phyloP scores from a whole-genome alignment of 2,329 filamentous ascomycete species.

The Penicillium sp. region DNA sequence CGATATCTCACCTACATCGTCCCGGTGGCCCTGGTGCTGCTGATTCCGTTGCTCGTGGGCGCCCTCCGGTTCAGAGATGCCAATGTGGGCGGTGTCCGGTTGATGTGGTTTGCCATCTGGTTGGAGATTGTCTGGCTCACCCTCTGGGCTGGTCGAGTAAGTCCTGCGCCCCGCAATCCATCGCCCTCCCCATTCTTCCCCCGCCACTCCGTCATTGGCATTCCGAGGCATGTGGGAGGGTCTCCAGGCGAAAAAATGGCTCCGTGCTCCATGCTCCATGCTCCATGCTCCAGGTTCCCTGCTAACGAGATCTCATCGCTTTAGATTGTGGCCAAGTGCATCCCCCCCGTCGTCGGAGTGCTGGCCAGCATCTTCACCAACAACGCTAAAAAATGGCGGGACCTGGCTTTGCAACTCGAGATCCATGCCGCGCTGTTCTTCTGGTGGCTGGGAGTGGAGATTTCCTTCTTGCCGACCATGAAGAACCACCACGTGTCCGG shows the following conservation, averaged over 20 bases:
- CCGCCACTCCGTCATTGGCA: no score
- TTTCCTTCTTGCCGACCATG: constrained; percentile 81
- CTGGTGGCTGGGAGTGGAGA: constrained; percentile 81
- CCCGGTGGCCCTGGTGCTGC: constrained; percentile 57
- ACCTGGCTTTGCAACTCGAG: constrained; percentile 79
- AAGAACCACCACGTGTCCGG: constrained; percentile 56
- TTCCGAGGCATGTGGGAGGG: no score
- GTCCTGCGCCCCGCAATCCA: constrained; percentile 9
- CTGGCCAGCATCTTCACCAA: constrained; percentile 73
- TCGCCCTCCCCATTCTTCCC: no score
- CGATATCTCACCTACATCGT: constrained; percentile 67
- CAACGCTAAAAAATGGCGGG: constrained; percentile 87
- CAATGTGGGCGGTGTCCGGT: constrained; percentile 65
- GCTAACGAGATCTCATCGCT: neutral
- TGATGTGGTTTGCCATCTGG: constrained; percentile 95
- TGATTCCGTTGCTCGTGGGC: constrained; percentile 64
- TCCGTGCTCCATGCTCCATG: neutral
- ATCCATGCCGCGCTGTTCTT: constrained; percentile 80
- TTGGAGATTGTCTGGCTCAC: constrained; percentile 89
- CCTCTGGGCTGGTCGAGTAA: constrained; percentile 66
- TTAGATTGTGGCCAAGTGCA: constrained; percentile 56
- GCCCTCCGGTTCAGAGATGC: constrained; percentile 53
- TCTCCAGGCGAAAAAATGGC: no score
- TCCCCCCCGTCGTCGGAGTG: constrained; percentile 57
- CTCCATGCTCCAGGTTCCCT: neutral